Conservation (phyloP, 306 rosid genomes). For the Acacia acuminata region DNA sequence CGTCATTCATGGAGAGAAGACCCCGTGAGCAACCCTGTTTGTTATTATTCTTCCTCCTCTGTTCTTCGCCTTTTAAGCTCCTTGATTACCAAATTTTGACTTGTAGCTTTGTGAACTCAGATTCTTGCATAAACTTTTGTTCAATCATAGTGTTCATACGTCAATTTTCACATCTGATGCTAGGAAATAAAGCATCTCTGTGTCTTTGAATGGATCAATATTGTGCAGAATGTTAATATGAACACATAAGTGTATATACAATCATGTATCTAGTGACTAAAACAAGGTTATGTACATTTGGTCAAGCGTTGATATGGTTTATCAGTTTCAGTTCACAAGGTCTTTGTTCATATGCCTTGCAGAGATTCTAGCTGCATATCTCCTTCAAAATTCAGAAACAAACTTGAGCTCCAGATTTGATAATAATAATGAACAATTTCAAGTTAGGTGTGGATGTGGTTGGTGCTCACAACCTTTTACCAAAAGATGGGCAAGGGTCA, state of each 20-base stretch:
- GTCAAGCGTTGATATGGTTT: not conserved
- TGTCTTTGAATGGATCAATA: not conserved
- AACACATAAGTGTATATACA: no score
- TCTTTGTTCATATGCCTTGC: slow-evolving; percentile 24
- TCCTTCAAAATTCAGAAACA: slow-evolving; percentile 24
- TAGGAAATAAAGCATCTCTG: not conserved
- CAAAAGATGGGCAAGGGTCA: slow-evolving; percentile 85
- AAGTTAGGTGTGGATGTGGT: slow-evolving; percentile 82
- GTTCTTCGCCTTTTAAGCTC: not conserved
- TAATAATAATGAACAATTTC: slow-evolving; percentile 56
- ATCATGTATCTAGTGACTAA: no score
- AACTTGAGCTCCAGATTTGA: slow-evolving; percentile 1
- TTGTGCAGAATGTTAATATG: not conserved
- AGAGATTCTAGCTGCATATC: slow-evolving; percentile 32
- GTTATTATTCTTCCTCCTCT: not conserved
- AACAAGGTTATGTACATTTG: not conserved
- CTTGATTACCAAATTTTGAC: not conserved
- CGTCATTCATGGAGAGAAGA: not conserved
- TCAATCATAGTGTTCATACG: not conserved
- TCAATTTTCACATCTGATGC: not conserved
- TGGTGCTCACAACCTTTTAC: slow-evolving; percentile 82
- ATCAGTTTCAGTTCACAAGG: not conserved
- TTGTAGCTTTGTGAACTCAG: not conserved
- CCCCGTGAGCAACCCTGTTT: not conserved
- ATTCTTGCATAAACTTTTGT: not conserved